These are phyloP conservation scores for Raphanus sativus DNA, from an alignment of 345 rosid genomes.

Conservation along the genomic window DNA sequence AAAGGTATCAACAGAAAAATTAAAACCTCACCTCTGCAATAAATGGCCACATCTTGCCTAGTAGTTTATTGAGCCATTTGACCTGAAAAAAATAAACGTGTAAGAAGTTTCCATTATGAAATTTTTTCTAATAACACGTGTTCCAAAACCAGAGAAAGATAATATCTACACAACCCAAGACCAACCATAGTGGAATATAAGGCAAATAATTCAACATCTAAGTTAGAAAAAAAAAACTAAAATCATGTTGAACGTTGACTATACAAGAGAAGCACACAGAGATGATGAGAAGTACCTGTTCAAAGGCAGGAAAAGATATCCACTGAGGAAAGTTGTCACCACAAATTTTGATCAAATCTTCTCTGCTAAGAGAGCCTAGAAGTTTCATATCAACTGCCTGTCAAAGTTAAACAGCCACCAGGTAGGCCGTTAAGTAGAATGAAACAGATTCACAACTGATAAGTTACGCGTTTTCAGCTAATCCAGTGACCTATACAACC, in stretches of 20 bases:
- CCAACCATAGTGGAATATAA: neutral
- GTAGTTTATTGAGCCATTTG: conserved; percentile 96
- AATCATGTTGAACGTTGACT: neutral
- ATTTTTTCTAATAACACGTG: neutral
- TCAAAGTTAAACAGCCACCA: conserved; percentile 5
- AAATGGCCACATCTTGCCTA: conserved; percentile 94
- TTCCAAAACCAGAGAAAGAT: conserved; percentile 11
- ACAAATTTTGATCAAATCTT: conserved; percentile 91
- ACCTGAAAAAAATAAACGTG: conserved; percentile 54
- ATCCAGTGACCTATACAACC: neutral
- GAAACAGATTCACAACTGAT: neutral
- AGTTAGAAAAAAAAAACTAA: neutral
- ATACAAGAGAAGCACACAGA: conserved; percentile 2
- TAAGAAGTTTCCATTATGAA: neutral
- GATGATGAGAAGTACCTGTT: conserved; percentile 61
- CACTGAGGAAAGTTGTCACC: conserved; percentile 96
- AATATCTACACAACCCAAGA: neutral
- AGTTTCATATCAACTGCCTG: conserved; percentile 96
- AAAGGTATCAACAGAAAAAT: neutral
- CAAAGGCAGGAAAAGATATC: conserved; percentile 98
- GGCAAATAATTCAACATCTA: neutral
- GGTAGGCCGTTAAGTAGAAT: neutral
- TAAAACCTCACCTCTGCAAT: conserved; percentile 77
- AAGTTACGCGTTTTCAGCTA: neutral
- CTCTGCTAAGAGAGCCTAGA: conserved; percentile 83